Evolutionary conservation across 352 stramenopile species (phyloP), one percentile per base, ranked within the genome.

Genomic region (Globisporangium cylindrosporum): DNA sequence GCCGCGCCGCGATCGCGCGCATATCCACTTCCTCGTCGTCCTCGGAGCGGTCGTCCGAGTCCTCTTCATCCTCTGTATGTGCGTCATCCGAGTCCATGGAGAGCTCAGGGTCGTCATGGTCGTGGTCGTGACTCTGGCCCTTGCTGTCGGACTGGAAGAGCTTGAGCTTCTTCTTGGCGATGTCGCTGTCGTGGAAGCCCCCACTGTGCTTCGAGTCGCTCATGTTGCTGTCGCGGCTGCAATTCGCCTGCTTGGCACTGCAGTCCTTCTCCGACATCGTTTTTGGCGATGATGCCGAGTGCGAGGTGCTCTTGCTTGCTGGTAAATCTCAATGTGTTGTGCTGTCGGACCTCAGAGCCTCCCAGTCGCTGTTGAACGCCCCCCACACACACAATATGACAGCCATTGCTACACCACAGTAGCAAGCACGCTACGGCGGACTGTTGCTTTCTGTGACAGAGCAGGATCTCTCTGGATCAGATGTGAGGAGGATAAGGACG

Each of bases 11-110:
- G 53, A 86, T 85, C 38, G 72, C 74, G 14, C 54, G 54, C 49
- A 84, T 81, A 48, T 91, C 76, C 25, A 87, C 74, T 12, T 82
- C 72, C 4, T 80, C 68, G 55, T 74, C 73, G 41, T 68, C 63
- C 25, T 74, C 63, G 46, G 36, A 18, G 36, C 7, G 32, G 29
- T 66, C 22, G 27, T 67, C 62, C 15, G 72, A 70, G 51, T 68
- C 62, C 29, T 84, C 79, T 24, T 71, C 63, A 58, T 78, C 70
- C 22, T 75, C 80, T 0, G 41, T 64, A 56, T 59, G 12, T 10
- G 48, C 66, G 55, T 69, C 68, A 12, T 65, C 66, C 27, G 49
- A 60, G 25, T 61, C 67, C 20, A 69, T 74, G 3, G 46, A 51
- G 54, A 64, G 64, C 56, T 79, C 76, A 29, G 75, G 36, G 72